Evolutionary conservation across 148 eudicot species (phyloP).

Genomic region (Persicaria tinctoria): DNA sequence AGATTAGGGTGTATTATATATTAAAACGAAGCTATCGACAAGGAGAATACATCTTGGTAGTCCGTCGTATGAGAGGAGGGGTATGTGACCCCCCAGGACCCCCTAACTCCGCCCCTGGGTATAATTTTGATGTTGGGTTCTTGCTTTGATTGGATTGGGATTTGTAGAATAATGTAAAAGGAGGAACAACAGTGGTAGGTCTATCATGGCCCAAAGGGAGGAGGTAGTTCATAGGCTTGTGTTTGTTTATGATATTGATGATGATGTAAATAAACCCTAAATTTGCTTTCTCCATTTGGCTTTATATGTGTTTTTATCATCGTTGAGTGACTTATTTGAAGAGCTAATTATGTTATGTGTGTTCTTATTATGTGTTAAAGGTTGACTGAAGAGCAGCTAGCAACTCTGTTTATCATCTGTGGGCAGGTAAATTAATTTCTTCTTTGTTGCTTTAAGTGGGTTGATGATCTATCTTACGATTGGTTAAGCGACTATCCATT

Average conservation of each 20-base stretch:
- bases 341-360: background rate
- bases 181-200: conserved; percentile 1
- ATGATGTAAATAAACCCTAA: background rate
- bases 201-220: conserved; percentile 5
- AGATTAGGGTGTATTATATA: too few relatives aligned
- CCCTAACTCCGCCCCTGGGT: too few relatives aligned
- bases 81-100: too few relatives aligned
- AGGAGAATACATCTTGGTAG: too few relatives aligned
- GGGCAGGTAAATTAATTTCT: conserved; percentile 57
- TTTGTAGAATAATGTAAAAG: background rate
- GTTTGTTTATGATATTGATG: conserved; percentile 5
- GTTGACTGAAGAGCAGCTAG: conserved; percentile 95
- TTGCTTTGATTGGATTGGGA: background rate
- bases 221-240: background rate
- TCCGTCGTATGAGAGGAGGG: too few relatives aligned
- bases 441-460: too few relatives aligned
- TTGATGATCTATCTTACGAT: too few relatives aligned
- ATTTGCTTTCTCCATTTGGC: background rate
- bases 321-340: background rate
- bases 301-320: background rate
- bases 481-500: too few relatives aligned
- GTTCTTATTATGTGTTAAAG: conserved; percentile 22
- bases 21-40: too few relatives aligned
- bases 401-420: conserved; percentile 66
- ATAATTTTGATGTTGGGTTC: background rate